Evolutionary conservation across 2,329 filamentous ascomycete genomes (phyloP).

Genomic region (Penicillium sumatraense): DNA sequence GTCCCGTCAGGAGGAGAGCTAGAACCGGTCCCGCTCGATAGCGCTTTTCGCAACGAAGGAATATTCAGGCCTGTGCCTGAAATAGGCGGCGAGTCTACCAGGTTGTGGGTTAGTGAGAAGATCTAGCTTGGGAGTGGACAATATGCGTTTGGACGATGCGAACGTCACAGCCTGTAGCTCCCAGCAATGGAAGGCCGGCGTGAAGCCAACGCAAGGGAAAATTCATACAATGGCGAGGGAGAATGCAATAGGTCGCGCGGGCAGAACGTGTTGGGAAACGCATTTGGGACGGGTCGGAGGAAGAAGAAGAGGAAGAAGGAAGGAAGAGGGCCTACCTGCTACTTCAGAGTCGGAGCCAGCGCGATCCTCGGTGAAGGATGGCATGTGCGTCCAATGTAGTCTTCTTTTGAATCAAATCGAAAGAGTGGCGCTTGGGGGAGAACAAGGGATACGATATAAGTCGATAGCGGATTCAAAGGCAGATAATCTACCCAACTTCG

Average conservation of each 20-base stretch:
- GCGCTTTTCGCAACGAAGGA: slow-evolving; percentile 27
- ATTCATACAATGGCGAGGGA: slow-evolving; percentile 11
- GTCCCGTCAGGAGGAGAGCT: slow-evolving; percentile 25
- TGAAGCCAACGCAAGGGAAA: slow-evolving; percentile 10
- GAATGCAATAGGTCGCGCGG: slow-evolving; percentile 12
- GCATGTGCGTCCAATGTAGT: slow-evolving; percentile 28
- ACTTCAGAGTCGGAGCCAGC: slow-evolving; percentile 25
- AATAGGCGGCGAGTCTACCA: slow-evolving; percentile 32
- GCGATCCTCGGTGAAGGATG: slow-evolving; percentile 34
- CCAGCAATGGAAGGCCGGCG: not conserved
- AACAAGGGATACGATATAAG: not conserved
- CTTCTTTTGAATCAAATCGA: not conserved
- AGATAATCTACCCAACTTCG: no score
- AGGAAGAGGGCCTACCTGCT: slow-evolving; percentile 33
- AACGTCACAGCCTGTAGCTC: slow-evolving; percentile 7
- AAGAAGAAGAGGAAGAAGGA: slow-evolving; percentile 9
- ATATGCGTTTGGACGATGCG: slow-evolving; percentile 13
- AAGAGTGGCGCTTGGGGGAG: not conserved
- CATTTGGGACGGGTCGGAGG: slow-evolving; percentile 4
- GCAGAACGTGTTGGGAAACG: slow-evolving; percentile 14
- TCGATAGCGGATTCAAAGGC: not conserved
- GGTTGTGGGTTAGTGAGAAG: slow-evolving; percentile 28
- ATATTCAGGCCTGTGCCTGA: slow-evolving; percentile 33
- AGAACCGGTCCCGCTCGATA: slow-evolving; percentile 22
- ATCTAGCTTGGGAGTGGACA: not conserved